Evolutionary conservation across 805 yeast genomes (phyloP).

Genomic region (Cyberlindnera sargentensis): DNA sequence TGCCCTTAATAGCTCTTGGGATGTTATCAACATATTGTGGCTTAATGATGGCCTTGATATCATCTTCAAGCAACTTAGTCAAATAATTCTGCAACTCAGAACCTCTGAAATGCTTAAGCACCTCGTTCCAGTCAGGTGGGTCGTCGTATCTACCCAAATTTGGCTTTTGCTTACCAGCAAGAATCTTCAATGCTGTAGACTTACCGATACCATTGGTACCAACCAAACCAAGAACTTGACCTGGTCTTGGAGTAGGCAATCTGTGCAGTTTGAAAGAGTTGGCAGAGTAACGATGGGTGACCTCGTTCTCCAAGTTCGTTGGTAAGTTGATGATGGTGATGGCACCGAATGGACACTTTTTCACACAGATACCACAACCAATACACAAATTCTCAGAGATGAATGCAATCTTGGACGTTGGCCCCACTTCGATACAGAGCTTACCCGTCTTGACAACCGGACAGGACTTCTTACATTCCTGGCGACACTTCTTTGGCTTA

Average conservation of each 20-base stretch:
- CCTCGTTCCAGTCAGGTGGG: slow-evolving; percentile 97
- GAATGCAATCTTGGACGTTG: slow-evolving; percentile 87
- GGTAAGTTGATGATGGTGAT: slow-evolving; percentile 94
- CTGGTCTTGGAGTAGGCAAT: slow-evolving; percentile 97
- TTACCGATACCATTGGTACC: slow-evolving; percentile 99
- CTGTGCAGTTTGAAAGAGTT: slow-evolving; percentile 96
- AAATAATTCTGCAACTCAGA: slow-evolving; percentile 95
- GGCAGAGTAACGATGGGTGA: slow-evolving; percentile 96
- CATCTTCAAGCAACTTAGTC: slow-evolving; percentile 88
- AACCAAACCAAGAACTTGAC: slow-evolving; percentile 95
- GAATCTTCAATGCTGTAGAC: slow-evolving; percentile 91
- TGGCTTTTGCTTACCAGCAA: slow-evolving; percentile 97
- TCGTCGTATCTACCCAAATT: slow-evolving; percentile 89
- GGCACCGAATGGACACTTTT: slow-evolving; percentile 97
- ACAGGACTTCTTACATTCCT: slow-evolving; percentile 94
- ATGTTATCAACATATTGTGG: slow-evolving; percentile 98
- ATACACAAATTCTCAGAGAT: slow-evolving; percentile 92
- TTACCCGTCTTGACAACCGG: slow-evolving; percentile 98
- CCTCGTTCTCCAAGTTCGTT: slow-evolving; percentile 85
- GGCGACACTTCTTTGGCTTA: slow-evolving; percentile 97
- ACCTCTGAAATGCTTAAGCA: slow-evolving; percentile 88
- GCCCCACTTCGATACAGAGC: slow-evolving; percentile 92
- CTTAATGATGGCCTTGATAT: slow-evolving; percentile 93
- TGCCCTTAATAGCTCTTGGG: slow-evolving; percentile 93
- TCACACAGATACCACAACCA: slow-evolving; percentile 99